phyloP scores from a whole-genome alignment of 257 asterid genomes.

The Catharanthus roseus region DNA sequence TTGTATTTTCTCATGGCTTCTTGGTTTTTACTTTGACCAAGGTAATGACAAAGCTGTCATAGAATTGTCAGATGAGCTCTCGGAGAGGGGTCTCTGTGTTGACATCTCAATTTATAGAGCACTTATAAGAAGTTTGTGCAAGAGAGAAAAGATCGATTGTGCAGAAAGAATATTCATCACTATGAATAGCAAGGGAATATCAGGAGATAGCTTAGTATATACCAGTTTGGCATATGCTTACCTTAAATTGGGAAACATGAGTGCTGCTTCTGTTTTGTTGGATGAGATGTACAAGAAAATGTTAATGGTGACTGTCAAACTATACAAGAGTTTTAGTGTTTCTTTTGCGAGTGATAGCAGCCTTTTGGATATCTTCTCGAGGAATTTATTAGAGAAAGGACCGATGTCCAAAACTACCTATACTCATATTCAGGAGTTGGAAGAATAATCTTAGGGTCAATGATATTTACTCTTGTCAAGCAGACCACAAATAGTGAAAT shows the following conservation, averaged over 20 bases:
- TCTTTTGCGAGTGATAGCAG: conserved; percentile 37
- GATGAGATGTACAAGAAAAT: conserved; percentile 78
- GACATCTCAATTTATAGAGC: conserved; percentile 72
- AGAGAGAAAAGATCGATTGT: conserved; percentile 53
- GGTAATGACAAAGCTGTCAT: conserved; percentile 47
- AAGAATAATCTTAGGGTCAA: not conserved
- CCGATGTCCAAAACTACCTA: conserved; percentile 52
- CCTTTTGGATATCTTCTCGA: conserved; percentile 55
- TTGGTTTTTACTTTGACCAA: conserved; percentile 47
- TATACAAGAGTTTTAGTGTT: conserved; percentile 49
- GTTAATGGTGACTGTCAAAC: conserved; percentile 54
- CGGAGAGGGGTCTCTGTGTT: conserved; percentile 44
- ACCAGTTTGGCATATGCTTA: conserved; percentile 63
- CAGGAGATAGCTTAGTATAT: conserved; percentile 57
- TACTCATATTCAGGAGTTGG: conserved; percentile 27
- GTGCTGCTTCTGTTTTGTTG: conserved; percentile 38
- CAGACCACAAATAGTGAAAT: not conserved
- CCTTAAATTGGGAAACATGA: conserved; percentile 44
- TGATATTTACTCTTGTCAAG: not conserved
- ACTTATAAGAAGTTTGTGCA: conserved; percentile 59
- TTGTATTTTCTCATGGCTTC: conserved; percentile 62
- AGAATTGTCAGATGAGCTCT: conserved; percentile 58
- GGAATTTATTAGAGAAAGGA: conserved; percentile 42
- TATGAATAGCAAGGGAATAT: conserved; percentile 58
- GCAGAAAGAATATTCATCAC: conserved; percentile 47